phyloP scores from a whole-genome alignment of 2,329 filamentous ascomycete genomes.

The Fusarium duplospermum region DNA sequence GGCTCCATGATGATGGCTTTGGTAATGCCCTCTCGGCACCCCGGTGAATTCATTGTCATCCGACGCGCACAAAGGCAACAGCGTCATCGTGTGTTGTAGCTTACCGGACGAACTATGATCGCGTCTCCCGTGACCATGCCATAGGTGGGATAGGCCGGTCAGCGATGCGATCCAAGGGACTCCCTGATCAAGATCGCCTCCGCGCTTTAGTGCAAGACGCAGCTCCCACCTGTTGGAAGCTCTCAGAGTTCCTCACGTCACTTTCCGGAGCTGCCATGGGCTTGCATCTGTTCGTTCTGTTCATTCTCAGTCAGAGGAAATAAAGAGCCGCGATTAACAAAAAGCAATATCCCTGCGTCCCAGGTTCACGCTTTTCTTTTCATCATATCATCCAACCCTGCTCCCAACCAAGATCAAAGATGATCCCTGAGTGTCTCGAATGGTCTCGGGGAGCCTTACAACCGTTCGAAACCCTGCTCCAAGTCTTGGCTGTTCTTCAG shows the following conservation, averaged over 20 bases:
- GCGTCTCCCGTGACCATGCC: slow-evolving; percentile 24
- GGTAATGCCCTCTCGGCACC: slow-evolving; percentile 5
- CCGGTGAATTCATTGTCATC: slow-evolving; percentile 9
- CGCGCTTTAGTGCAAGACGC: slow-evolving; percentile 14
- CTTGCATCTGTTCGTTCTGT: not conserved
- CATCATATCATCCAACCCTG: not conserved
- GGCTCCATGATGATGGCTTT: slow-evolving; percentile 16
- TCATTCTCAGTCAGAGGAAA: not conserved
- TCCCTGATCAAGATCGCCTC: slow-evolving; percentile 34
- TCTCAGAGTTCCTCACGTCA: slow-evolving; percentile 26
- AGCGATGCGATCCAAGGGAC: slow-evolving; percentile 27
- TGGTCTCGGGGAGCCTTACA: not conserved
- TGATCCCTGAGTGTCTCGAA: not conserved
- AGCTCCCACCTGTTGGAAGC: not conserved
- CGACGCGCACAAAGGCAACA: slow-evolving; percentile 5
- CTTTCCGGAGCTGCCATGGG: slow-evolving; percentile 5
- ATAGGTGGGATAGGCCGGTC: slow-evolving; percentile 14
- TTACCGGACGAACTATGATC: slow-evolving; percentile 14
- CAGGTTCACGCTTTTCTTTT: not conserved
- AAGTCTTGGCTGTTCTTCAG: not conserved
- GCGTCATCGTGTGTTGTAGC: slow-evolving; percentile 35
- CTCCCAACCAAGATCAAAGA: not conserved
- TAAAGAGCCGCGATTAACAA: not conserved
- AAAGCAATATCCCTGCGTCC: not conserved
- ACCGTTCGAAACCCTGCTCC: not conserved